Evolutionary conservation across 352 stramenopile species (phyloP).

Genomic region (Synura sp.): DNA sequence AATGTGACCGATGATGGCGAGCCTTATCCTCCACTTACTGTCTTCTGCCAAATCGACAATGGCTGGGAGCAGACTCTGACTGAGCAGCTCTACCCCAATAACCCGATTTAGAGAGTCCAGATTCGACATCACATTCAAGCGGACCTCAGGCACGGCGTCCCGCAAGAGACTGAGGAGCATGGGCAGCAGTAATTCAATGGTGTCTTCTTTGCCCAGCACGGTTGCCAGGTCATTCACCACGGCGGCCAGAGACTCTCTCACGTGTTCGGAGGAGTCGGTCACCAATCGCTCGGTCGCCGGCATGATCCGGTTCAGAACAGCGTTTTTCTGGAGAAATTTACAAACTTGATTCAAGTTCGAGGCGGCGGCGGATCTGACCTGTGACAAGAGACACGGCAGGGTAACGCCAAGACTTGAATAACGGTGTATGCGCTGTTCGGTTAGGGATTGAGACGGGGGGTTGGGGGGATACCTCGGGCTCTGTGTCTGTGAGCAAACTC

Average conservation of each 20-base stretch:
- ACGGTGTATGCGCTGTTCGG: too few relatives aligned
- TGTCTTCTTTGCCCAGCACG: conserved; percentile 82
- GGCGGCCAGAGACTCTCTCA: conserved; percentile 86
- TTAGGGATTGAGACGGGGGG: too few relatives aligned
- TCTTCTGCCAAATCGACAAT: conserved; percentile 97
- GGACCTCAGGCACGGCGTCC: conserved; percentile 92
- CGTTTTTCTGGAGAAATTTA: too few relatives aligned
- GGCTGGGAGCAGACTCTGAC: conserved; percentile 89
- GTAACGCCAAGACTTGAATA: too few relatives aligned
- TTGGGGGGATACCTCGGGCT: too few relatives aligned
- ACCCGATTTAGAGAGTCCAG: conserved; percentile 92
- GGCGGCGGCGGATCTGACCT: too few relatives aligned
- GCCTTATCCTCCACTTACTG: conserved; percentile 94
- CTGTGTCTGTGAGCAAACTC: too few relatives aligned
- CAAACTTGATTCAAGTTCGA: too few relatives aligned
- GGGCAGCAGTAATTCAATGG: conserved; percentile 86
- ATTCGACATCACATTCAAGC: conserved; percentile 97
- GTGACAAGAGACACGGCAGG: too few relatives aligned
- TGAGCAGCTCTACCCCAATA: conserved; percentile 93
- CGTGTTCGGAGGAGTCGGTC: conserved; percentile 93
- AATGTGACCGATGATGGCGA: conserved; percentile 97
- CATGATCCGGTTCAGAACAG: not conserved
- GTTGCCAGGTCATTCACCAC: conserved; percentile 91
- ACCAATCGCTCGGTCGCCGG: conserved; percentile 62
- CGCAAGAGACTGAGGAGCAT: conserved; percentile 89